phyloP scores from a whole-genome alignment of 179 eudicot species.

The Sideroxylon spinosum region DNA sequence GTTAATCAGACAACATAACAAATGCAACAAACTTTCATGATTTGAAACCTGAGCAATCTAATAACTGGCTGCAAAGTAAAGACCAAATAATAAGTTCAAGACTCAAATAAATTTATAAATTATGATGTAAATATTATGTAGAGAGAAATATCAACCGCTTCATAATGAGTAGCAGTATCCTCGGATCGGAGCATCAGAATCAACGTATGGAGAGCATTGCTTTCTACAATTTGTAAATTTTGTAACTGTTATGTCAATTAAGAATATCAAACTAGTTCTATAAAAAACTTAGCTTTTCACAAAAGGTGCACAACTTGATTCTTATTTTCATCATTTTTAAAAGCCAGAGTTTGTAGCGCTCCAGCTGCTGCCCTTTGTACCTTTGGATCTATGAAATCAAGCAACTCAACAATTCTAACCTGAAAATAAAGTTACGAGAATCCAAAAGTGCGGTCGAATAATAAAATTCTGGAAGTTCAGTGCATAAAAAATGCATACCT shows the following conservation, averaged over 20 bases:
- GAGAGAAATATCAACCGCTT: slow-evolving; percentile 55
- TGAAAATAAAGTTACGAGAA: slow-evolving; percentile 21
- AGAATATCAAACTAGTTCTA: not conserved
- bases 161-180: slow-evolving; percentile 88
- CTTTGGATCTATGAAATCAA: slow-evolving; percentile 64
- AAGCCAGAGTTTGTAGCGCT: slow-evolving; percentile 86
- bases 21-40: not conserved
- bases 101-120: not conserved
- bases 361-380: slow-evolving; percentile 98
- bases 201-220: slow-evolving; percentile 84
- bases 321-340: slow-evolving; percentile 91
- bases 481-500: slow-evolving; percentile 40
- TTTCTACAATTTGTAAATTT: slow-evolving; percentile 75
- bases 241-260: not conserved
- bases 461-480: not conserved
- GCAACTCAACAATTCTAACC: slow-evolving; percentile 79
- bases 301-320: slow-evolving; percentile 51
- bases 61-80: slow-evolving; percentile 82
- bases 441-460: slow-evolving; percentile 3
- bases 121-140: not conserved
- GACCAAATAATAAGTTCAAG: not conserved
- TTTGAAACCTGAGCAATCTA: slow-evolving; percentile 63
- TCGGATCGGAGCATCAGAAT: slow-evolving; percentile 86
- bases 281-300: slow-evolving; percentile 1
- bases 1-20: not conserved